A percentile compares a stretch with the other conserved stretches of the same genome.
Evolutionary conservation across 805 yeast species (phyloP).

Genomic region (Torulaspora franciscae): DNA sequence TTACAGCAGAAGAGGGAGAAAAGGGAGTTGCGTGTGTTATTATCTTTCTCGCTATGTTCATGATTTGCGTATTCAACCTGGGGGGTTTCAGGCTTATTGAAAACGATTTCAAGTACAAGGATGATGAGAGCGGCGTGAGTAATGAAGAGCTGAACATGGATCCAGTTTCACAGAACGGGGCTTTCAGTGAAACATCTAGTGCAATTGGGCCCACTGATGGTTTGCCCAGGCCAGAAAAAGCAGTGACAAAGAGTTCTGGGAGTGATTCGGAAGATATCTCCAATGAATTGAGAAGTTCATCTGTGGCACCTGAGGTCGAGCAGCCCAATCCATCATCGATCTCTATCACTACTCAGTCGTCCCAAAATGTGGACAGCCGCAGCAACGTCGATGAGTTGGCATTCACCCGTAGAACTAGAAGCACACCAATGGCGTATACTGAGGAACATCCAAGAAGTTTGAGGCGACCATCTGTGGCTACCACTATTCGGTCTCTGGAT

Average conservation of each 20-base stretch:
- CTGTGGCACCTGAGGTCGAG: neutral
- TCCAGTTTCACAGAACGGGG: neutral
- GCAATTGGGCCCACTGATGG: neutral
- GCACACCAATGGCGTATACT: slow-evolving; percentile 28
- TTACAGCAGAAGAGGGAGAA: slow-evolving; percentile 55
- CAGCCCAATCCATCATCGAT: slow-evolving; percentile 5
- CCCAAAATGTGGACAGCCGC: neutral
- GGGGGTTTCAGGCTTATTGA: slow-evolving; percentile 71
- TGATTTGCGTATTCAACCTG: slow-evolving; percentile 61
- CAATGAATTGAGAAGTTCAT: neutral
- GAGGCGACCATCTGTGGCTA: slow-evolving; percentile 9
- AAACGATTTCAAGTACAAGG: slow-evolving; percentile 50
- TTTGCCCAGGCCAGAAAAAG: slow-evolving; percentile 7
- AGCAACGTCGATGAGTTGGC: slow-evolving; percentile 7
- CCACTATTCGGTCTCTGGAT: slow-evolving; percentile 23
- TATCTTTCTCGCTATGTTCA: slow-evolving; percentile 65
- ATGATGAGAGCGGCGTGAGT: slow-evolving; percentile 22
- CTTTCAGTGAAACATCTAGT: neutral
- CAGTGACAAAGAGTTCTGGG: slow-evolving; percentile 5
- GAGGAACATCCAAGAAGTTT: slow-evolving; percentile 4
- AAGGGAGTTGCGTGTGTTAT: slow-evolving; percentile 82
- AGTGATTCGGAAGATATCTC: slow-evolving; percentile 4
- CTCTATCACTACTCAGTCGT: slow-evolving; percentile 1
- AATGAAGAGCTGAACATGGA: slow-evolving; percentile 6
- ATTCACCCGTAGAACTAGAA: slow-evolving; percentile 13